Evolutionary conservation across 257 asterid genomes (phyloP).

Genomic region (Leonotis leonurus): DNA sequence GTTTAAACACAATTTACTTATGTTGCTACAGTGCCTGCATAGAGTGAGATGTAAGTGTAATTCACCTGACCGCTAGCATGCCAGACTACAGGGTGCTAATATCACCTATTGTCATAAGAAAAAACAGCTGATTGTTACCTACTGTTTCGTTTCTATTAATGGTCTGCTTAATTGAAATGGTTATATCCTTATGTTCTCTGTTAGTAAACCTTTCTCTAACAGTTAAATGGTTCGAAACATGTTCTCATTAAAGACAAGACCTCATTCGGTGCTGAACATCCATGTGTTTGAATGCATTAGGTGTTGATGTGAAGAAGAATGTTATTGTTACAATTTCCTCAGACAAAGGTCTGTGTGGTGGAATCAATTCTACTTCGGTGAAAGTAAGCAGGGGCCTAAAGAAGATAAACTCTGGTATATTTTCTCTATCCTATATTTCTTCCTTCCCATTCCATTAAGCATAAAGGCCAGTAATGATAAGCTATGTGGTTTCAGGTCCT

Average conservation of each 20-base stretch:
- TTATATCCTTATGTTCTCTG: background rate
- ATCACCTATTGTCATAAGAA: background rate
- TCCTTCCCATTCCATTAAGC: background rate
- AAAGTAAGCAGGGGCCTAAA: constrained; percentile 77
- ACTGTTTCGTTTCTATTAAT: background rate
- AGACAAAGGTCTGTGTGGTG: constrained; percentile 99
- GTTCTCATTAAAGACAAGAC: background rate
- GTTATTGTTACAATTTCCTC: constrained; percentile 76
- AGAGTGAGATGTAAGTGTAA: background rate
- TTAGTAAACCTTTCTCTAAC: background rate
- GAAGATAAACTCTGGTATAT: constrained; percentile 64
- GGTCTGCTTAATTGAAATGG: background rate
- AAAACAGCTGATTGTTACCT: background rate
- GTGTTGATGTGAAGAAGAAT: constrained; percentile 90
- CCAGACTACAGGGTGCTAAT: background rate
- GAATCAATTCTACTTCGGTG: constrained; percentile 90
- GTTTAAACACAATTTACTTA: background rate
- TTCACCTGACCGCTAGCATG: background rate
- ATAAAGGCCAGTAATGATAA: background rate
- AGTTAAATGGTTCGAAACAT: background rate
- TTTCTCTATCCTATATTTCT: constrained; percentile 3
- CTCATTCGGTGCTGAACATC: background rate
- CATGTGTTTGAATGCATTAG: constrained; percentile 32
- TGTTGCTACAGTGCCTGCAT: background rate
- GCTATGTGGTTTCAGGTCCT: constrained; percentile 47